phyloP scores from a whole-genome alignment of 1,284 basidiomycete species.

The Tetrapyrgos nigripes region DNA sequence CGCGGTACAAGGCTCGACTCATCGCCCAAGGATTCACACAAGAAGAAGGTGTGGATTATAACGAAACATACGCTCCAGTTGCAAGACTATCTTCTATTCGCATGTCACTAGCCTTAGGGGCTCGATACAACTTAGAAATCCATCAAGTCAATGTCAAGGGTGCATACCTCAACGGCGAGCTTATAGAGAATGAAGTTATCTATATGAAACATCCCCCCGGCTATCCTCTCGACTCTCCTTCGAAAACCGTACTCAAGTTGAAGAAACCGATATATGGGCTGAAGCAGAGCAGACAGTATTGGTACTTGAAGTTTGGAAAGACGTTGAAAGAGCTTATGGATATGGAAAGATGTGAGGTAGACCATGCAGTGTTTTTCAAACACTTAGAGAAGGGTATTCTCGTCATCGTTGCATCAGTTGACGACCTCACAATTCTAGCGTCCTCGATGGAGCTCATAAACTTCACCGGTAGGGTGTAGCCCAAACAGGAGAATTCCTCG shows the following conservation, averaged over 20 bases:
- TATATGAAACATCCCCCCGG: slow-evolving; percentile 1
- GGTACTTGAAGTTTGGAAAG: too few species aligned
- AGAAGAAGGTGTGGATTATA: neutral
- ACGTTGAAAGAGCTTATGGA: too few species aligned
- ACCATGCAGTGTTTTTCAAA: slow-evolving; percentile 27
- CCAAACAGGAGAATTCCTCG: too few species aligned
- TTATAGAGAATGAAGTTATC: slow-evolving; percentile 3
- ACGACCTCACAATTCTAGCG: slow-evolving; percentile 26
- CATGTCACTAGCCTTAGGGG: slow-evolving; percentile 1
- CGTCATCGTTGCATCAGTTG: slow-evolving; percentile 30
- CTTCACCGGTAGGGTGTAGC: too few species aligned
- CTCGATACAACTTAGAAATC: slow-evolving; percentile 5
- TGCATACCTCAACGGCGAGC: slow-evolving; percentile 14
- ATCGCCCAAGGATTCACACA: slow-evolving; percentile 48
- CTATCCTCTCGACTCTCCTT: too few species aligned
- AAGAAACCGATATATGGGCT: too few species aligned
- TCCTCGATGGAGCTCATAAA: slow-evolving; percentile 20
- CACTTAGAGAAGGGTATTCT: slow-evolving; percentile 17
- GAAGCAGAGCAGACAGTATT: too few species aligned
- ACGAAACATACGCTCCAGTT: slow-evolving; percentile 14
- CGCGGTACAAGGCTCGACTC: too few species aligned
- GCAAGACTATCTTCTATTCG: slow-evolving; percentile 5
- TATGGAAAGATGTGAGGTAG: too few species aligned
- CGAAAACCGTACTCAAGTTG: too few species aligned
- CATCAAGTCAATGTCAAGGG: slow-evolving; percentile 11